A percentile compares a stretch with the other conserved stretches of the same genome.
These are phyloP conservation scores for Tylopilus vinaceipallidus DNA, from an alignment of 768 basidiomycete species.

Conservation along the genomic window DNA sequence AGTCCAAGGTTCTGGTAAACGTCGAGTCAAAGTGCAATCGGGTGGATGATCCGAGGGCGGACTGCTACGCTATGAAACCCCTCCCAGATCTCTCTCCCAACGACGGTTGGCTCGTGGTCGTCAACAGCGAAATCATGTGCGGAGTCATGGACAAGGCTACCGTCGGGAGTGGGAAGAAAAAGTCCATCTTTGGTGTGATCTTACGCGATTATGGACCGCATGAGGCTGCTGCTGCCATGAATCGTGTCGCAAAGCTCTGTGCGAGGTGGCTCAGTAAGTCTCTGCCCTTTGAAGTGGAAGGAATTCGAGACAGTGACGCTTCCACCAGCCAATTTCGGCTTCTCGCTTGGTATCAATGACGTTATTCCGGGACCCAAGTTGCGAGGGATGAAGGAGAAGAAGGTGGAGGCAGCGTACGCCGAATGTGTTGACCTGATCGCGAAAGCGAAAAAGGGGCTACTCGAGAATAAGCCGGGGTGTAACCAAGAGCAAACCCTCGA, in stretches of 20 bases:
- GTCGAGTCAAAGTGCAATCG: conserved; percentile 96
- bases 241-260: conserved; percentile 90
- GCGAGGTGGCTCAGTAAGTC: conserved; percentile 85
- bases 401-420: conserved; percentile 86
- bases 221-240: conserved; percentile 95
- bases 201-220: conserved; percentile 95
- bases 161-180: conserved; percentile 98
- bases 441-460: conserved; percentile 84
- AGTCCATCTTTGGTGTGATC: conserved; percentile 97
- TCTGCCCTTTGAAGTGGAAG: neutral
- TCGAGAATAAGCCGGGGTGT: conserved; percentile 97
- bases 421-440: conserved; percentile 85
- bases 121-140: conserved; percentile 99
- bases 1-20: conserved; percentile 83
- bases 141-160: conserved; percentile 99
- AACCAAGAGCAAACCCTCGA: conserved; percentile 97
- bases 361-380: conserved; percentile 92
- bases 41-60: conserved; percentile 68
- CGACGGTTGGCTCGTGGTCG: conserved; percentile 95
- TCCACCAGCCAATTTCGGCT: conserved; percentile 86
- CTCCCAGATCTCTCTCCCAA: conserved; percentile 90
- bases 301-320: conserved; percentile 2
- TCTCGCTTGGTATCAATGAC: conserved; percentile 97
- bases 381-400: conserved; percentile 74
- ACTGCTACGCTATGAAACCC: conserved; percentile 62